Conservation (phyloP, 2,329 filamentous ascomycete genomes). For the Neonectria magnoliae region DNA sequence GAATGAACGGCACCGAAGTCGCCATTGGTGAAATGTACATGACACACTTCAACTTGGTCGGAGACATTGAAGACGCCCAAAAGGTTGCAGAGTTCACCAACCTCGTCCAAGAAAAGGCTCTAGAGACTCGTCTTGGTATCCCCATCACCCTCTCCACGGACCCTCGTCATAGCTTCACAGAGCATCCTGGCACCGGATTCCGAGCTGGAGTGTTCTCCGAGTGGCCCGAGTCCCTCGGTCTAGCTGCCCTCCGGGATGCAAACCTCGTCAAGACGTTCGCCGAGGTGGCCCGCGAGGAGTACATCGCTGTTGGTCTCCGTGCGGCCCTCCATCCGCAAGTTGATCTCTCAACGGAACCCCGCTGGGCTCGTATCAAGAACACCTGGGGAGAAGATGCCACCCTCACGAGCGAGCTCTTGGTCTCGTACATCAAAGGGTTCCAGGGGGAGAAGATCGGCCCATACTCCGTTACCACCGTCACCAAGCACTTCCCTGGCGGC, state of each 20-base stretch:
- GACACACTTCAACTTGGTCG: slow-evolving; percentile 60
- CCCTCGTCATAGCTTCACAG: slow-evolving; percentile 56
- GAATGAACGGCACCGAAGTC: slow-evolving; percentile 22
- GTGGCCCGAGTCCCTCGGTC: slow-evolving; percentile 62
- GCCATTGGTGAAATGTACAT: slow-evolving; percentile 34
- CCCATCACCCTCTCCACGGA: slow-evolving; percentile 60
- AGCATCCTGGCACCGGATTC: slow-evolving; percentile 55
- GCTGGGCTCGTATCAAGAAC: slow-evolving; percentile 58
- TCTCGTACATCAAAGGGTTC: slow-evolving; percentile 59
- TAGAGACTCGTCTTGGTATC: slow-evolving; percentile 59
- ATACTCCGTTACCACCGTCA: slow-evolving; percentile 57
- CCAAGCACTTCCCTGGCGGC: slow-evolving; percentile 64
- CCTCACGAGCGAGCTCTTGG: slow-evolving; percentile 49
- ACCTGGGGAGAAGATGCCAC: slow-evolving; percentile 62
- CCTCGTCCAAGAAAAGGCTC: slow-evolving; percentile 52
- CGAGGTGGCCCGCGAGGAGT: slow-evolving; percentile 60
- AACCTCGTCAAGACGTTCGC: slow-evolving; percentile 57
- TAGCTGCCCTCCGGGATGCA: slow-evolving; percentile 59
- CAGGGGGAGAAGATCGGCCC: slow-evolving; percentile 56
- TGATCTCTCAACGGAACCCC: slow-evolving; percentile 61
- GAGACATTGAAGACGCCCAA: slow-evolving; percentile 52
- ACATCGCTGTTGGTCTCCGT: slow-evolving; percentile 54
- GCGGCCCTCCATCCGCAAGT: slow-evolving; percentile 61
- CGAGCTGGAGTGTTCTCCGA: slow-evolving; percentile 56
- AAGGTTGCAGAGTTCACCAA: slow-evolving; percentile 53